A percentile compares a stretch with the other conserved stretches of the same genome.
Evolutionary conservation across 1,284 basidiomycete species (phyloP).

Genomic region (Agroathelia rolfsii): DNA sequence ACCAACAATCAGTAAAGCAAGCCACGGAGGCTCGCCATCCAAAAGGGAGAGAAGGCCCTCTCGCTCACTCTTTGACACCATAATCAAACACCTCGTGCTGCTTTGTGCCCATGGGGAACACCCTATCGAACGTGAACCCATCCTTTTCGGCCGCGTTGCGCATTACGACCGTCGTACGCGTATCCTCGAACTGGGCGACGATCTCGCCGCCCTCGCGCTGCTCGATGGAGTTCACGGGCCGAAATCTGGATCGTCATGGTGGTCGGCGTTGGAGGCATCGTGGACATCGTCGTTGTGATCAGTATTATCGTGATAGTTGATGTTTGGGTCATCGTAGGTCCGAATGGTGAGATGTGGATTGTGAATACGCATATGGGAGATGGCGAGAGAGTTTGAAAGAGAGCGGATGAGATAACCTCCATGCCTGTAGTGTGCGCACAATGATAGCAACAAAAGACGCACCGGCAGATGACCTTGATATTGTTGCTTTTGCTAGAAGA

Average conservation of each 20-base stretch:
- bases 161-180: conserved; percentile 74
- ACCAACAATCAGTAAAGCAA: conserved; percentile 1
- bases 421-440: conserved; percentile 44
- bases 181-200: conserved; percentile 85
- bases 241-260: conserved; percentile 54
- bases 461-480: conserved; percentile 95
- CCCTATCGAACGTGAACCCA: conserved; percentile 96
- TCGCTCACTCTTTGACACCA: conserved; percentile 87
- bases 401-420: conserved; percentile 29
- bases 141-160: conserved; percentile 73
- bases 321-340: neutral
- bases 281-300: conserved; percentile 7
- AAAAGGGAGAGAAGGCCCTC: conserved; percentile 11
- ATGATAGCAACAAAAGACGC: conserved; percentile 30
- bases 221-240: conserved; percentile 91
- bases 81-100: conserved; percentile 98
- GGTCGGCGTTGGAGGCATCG: conserved; percentile 5
- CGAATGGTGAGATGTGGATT: conserved; percentile 2
- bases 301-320: conserved; percentile 1
- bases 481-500: conserved; percentile 75
- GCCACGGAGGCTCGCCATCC: conserved; percentile 6
- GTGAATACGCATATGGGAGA: conserved; percentile 5
- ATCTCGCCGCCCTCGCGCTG: conserved; percentile 84
- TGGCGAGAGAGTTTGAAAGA: conserved; percentile 4
- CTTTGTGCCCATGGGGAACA: conserved; percentile 88